These are phyloP conservation scores for Isatis tinctoria DNA, from an alignment of 345 rosid species.

Conservation along the genomic window DNA sequence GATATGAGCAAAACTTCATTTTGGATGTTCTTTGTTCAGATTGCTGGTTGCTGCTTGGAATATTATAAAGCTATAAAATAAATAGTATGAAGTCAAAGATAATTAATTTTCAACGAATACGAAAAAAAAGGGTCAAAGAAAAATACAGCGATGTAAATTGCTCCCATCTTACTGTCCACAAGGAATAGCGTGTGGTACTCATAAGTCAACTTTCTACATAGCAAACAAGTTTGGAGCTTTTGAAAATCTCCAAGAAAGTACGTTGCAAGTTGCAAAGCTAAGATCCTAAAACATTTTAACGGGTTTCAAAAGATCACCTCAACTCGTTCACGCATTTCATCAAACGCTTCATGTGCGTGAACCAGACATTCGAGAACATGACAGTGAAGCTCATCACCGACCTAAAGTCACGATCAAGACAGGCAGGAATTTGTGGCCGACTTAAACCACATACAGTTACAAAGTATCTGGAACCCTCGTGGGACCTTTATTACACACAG, in stretches of 20 bases:
- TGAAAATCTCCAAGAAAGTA: background rate
- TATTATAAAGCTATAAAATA: background rate
- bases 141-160: background rate
- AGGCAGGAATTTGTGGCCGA: background rate
- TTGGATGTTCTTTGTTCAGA: background rate
- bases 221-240: background rate
- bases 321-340: background rate
- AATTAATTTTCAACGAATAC: background rate
- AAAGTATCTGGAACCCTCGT: background rate
- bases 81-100: background rate
- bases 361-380: background rate
- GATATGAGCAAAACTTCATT: background rate
- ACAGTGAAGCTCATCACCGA: background rate
- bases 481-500: background rate
- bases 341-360: background rate
- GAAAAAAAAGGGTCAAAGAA: background rate
- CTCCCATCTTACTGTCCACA: slow-evolving; percentile 19
- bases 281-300: background rate
- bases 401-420: background rate
- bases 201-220: background rate
- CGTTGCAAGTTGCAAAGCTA: background rate
- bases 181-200: slow-evolving; percentile 19
- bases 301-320: too few species aligned
- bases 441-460: background rate
- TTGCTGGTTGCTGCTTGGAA: slow-evolving; percentile 3